Conservation (phyloP, 805 yeast genomes). For the Candida coleopterorum region DNA sequence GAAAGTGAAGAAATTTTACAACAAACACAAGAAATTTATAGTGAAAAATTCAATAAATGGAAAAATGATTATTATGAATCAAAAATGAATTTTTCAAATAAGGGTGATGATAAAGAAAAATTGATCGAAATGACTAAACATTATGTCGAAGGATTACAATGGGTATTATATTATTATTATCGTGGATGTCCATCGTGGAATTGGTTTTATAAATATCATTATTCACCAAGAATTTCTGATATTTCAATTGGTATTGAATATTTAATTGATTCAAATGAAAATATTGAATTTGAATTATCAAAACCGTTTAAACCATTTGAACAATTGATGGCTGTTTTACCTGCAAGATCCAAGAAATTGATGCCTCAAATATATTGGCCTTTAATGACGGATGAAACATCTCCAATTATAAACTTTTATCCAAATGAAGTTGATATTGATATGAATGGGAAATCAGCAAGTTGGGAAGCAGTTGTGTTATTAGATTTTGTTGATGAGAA, state of each 20-base stretch:
- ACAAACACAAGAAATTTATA: conserved; percentile 56
- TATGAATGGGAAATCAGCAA: conserved; percentile 89
- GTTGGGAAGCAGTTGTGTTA: conserved; percentile 97
- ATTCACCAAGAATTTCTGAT: conserved; percentile 93
- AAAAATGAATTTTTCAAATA: conserved; percentile 69
- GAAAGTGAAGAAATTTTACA: conserved; percentile 53
- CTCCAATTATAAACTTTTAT: conserved; percentile 87
- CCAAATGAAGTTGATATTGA: conserved; percentile 86
- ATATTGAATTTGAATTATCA: conserved; percentile 55
- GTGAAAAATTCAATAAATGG: conserved; percentile 74
- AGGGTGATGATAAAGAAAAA: conserved; percentile 54
- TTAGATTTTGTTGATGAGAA: conserved; percentile 86
- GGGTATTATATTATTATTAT: conserved; percentile 92
- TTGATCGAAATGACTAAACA: conserved; percentile 66
- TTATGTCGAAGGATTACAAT: conserved; percentile 91
- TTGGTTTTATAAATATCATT: conserved; percentile 88
- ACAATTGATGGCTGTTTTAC: conserved; percentile 95
- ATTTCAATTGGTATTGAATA: conserved; percentile 66
- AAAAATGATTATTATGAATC: conserved; percentile 78
- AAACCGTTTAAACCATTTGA: conserved; percentile 88
- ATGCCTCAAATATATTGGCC: conserved; percentile 76
- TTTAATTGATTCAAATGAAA: conserved; percentile 26
- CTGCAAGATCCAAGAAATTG: conserved; percentile 79
- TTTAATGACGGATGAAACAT: conserved; percentile 77
- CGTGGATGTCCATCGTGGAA: conserved; percentile 93